phyloP scores from a whole-genome alignment of 108 stramenopile genomes.

The Pseudonitzschia pungens region DNA sequence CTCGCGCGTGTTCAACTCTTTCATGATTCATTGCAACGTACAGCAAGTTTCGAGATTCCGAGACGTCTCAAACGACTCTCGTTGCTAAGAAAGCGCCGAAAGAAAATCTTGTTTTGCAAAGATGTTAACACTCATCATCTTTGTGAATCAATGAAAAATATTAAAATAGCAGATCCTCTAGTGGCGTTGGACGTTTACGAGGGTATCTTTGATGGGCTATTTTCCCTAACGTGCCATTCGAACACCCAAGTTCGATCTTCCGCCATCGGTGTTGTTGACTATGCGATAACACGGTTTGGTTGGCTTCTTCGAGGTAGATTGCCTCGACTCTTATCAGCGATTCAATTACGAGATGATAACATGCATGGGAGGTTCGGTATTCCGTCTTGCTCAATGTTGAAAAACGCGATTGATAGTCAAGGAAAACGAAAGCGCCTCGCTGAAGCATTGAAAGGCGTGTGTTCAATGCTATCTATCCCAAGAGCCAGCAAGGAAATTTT shows the following conservation, averaged over 20 bases:
- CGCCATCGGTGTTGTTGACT: constrained; percentile 75
- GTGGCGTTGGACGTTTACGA: constrained; percentile 65
- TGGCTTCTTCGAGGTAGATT: constrained; percentile 67
- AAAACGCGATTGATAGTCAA: constrained; percentile 57
- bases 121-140: constrained; percentile 23
- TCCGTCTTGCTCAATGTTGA: constrained; percentile 61
- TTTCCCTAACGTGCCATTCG: constrained; percentile 79
- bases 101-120: constrained; percentile 39
- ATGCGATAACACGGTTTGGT: constrained; percentile 75
- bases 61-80: constrained; percentile 49
- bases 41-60: constrained; percentile 77
- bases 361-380: constrained; percentile 68
- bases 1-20: constrained; percentile 69
- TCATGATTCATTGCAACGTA: constrained; percentile 63
- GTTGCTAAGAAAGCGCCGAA: constrained; percentile 24
- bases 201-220: constrained; percentile 77
- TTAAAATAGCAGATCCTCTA: constrained; percentile 3
- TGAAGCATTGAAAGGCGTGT: constrained; percentile 85
- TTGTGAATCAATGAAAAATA: constrained; percentile 8
- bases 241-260: constrained; percentile 81
- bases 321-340: constrained; percentile 60
- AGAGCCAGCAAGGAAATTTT: constrained; percentile 62
- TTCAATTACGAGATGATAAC: constrained; percentile 61
- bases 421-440: constrained; percentile 77
- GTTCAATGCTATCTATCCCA: constrained; percentile 57